Conservation (phyloP, 306 rosid genomes). For the Erythrophleum fordii region DNA sequence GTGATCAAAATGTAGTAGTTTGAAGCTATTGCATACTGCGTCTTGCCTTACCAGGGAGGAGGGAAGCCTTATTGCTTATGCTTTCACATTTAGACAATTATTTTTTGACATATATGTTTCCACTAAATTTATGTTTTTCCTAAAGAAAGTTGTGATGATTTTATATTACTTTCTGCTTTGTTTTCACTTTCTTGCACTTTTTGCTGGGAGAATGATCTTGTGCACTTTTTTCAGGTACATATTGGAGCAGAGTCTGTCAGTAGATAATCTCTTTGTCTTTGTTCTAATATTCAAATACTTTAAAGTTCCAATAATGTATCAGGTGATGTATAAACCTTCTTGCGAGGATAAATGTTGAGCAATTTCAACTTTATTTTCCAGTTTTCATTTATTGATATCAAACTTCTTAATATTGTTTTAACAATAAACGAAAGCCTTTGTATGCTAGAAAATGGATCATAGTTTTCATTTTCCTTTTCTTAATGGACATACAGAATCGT, state of each 20-base stretch:
- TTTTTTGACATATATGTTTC: slow-evolving; percentile 3
- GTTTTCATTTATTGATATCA: slow-evolving; percentile 29
- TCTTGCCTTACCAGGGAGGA: not conserved
- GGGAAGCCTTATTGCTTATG: not conserved
- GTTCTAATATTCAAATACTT: slow-evolving; percentile 89
- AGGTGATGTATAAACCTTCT: slow-evolving; percentile 56
- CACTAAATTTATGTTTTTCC: slow-evolving; percentile 22
- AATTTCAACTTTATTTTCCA: slow-evolving; percentile 28
- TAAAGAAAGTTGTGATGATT: not conserved
- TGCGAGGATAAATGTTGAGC: slow-evolving; percentile 10
- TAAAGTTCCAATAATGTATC: slow-evolving; percentile 83
- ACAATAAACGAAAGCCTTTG: not conserved
- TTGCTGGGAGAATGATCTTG: slow-evolving; percentile 14
- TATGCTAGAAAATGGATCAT: slow-evolving; percentile 21
- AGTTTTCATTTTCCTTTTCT: slow-evolving; percentile 34
- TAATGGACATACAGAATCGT: slow-evolving; percentile 62
- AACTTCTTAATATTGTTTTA: not conserved
- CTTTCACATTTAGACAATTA: slow-evolving; percentile 2
- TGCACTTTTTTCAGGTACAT: slow-evolving; percentile 64
- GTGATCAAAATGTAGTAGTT: slow-evolving; percentile 27
- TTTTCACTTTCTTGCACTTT: slow-evolving; percentile 32
- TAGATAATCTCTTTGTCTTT: slow-evolving; percentile 92
- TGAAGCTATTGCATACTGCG: slow-evolving; percentile 7
- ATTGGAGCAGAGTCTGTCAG: slow-evolving; percentile 96
- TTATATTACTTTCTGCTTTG: not conserved